These are phyloP conservation scores for Agastache rugosa DNA, from an alignment of 257 asterid genomes.

Conservation along the genomic window DNA sequence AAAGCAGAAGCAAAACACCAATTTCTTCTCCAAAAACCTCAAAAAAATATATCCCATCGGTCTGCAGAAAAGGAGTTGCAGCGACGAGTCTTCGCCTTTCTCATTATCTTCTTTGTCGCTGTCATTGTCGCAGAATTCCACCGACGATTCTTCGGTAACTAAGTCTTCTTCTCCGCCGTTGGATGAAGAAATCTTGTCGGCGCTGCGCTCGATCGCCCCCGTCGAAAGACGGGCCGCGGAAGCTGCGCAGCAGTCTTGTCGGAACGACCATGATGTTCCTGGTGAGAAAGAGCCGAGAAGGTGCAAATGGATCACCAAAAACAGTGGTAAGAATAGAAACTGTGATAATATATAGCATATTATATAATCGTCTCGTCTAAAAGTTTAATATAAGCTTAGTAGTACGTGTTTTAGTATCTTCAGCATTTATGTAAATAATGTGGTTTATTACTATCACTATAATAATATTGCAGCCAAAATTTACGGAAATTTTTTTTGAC, in stretches of 20 bases:
- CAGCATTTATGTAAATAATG: no score
- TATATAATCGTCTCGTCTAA: no score
- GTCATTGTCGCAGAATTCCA: conserved; percentile 73
- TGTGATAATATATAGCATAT: no score
- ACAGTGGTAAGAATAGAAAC: conserved; percentile 58
- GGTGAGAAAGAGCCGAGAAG: conserved; percentile 57
- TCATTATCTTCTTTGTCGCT: conserved; percentile 76
- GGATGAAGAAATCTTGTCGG: conserved; percentile 63
- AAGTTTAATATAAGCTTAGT: no score
- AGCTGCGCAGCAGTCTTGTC: conserved; percentile 36
- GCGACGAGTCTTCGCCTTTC: conserved; percentile 49
- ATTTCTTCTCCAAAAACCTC: conserved; percentile 56
- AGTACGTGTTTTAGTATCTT: no score
- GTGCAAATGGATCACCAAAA: conserved; percentile 87
- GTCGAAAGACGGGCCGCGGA: conserved; percentile 43
- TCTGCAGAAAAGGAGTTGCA: conserved; percentile 47
- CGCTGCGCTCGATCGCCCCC: conserved; percentile 56
- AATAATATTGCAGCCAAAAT: no score
- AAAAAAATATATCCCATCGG: conserved; percentile 81
- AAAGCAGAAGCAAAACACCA: conserved; percentile 54
- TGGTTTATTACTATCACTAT: no score
- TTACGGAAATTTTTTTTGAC: no score
- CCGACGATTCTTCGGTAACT: conserved; percentile 57
- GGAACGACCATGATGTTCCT: conserved; percentile 13
- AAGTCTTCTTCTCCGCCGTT: conserved; percentile 37